Evolutionary conservation across 2,329 filamentous ascomycete species (phyloP).

Genomic region (Cadophora luteo-olivacea): DNA sequence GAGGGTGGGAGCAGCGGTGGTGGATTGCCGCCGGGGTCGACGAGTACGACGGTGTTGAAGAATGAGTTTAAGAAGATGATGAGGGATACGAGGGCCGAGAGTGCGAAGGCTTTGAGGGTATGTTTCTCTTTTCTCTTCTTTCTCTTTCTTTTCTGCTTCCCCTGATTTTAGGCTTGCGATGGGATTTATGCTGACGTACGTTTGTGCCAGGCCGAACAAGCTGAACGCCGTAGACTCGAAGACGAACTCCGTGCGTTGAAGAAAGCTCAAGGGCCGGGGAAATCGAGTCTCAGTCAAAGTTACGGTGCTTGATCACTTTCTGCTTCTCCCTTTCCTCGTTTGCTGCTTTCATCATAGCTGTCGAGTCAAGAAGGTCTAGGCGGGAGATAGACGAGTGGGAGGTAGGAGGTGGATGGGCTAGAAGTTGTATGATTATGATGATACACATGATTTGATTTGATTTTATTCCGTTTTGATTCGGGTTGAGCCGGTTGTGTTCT

Average conservation of each 20-base stretch:
- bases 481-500: neutral
- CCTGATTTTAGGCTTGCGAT: neutral
- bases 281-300: conserved; percentile 45
- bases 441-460: conserved; percentile 8
- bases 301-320: conserved; percentile 10
- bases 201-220: conserved; percentile 67
- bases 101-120: conserved; percentile 68
- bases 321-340: neutral
- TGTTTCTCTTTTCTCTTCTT: conserved; percentile 43
- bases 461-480: neutral
- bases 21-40: conserved; percentile 43
- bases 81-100: conserved; percentile 72
- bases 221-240: conserved; percentile 72
- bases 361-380: too few species aligned
- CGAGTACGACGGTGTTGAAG: conserved; percentile 71
- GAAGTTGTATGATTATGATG: conserved; percentile 25
- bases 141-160: conserved; percentile 12
- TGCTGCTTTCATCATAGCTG: too few species aligned
- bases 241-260: conserved; percentile 61
- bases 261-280: conserved; percentile 43
- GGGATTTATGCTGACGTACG: too few species aligned
- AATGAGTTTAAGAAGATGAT: conserved; percentile 85
- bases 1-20: conserved; percentile 38
- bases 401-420: neutral
- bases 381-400: too few species aligned